These are phyloP conservation scores for Blastobotrys petasosporus DNA, from an alignment of 1,139 yeast genomes.

Conservation along the genomic window DNA sequence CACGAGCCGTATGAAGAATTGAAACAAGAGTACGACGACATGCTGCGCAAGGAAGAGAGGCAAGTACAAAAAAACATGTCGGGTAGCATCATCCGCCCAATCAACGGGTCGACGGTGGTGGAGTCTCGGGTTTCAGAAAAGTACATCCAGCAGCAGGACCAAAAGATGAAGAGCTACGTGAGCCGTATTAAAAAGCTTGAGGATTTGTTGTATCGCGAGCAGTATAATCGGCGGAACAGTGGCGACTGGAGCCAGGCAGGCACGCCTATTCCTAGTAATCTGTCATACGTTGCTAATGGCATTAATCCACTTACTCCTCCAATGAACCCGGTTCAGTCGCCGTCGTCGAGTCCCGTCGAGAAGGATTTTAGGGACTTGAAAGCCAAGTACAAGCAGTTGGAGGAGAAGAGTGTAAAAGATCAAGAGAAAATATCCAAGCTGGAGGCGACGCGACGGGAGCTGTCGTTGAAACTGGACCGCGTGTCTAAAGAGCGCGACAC, in stretches of 20 bases:
- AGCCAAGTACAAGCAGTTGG: slow-evolving; percentile 21
- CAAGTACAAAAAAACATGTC: background rate
- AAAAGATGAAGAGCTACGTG: slow-evolving; percentile 29
- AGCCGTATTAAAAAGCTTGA: slow-evolving; percentile 37
- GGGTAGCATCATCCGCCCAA: background rate
- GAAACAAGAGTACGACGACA: slow-evolving; percentile 23
- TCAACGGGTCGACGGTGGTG: background rate
- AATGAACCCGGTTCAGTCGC: background rate
- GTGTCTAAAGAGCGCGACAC: slow-evolving; percentile 25
- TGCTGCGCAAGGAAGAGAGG: slow-evolving; percentile 15
- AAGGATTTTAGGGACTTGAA: slow-evolving; percentile 13
- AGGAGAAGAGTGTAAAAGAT: slow-evolving; percentile 25
- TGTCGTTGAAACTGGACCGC: slow-evolving; percentile 22
- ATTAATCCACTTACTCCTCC: slow-evolving; percentile 10
- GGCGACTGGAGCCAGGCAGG: slow-evolving; percentile 9
- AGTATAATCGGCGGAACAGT: slow-evolving; percentile 18
- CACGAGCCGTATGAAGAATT: slow-evolving; percentile 24
- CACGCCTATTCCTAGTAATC: slow-evolving; percentile 6
- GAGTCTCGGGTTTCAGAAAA: background rate
- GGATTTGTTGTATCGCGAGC: slow-evolving; percentile 35
- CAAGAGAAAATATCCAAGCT: slow-evolving; percentile 28
- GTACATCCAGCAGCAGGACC: background rate
- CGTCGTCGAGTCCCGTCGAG: slow-evolving; percentile 1
- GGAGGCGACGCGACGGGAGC: slow-evolving; percentile 21
- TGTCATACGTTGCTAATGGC: slow-evolving; percentile 8